These are phyloP conservation scores for Hippophae gyantsensis DNA, from an alignment of 306 rosid genomes.

Conservation along the genomic window DNA sequence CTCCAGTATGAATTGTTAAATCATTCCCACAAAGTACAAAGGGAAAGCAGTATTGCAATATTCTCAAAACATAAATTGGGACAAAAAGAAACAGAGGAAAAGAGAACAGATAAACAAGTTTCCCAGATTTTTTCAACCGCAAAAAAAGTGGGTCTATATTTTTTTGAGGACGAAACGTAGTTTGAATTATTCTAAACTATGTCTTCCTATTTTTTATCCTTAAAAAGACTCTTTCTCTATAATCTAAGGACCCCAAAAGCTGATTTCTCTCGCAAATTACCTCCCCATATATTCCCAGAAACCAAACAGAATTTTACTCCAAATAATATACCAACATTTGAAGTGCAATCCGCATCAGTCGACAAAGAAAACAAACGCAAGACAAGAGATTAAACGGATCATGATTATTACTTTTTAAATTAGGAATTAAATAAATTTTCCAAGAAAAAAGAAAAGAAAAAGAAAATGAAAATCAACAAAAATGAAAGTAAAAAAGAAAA, in stretches of 20 bases:
- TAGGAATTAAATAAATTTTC: too few relatives aligned
- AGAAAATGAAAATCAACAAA: too few relatives aligned
- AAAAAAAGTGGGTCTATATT: constrained; percentile 33
- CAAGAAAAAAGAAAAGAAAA: too few relatives aligned
- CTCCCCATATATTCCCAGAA: constrained; percentile 20
- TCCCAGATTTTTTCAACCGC: constrained; percentile 25
- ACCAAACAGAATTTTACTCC: constrained; percentile 12
- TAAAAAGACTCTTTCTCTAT: constrained; percentile 38
- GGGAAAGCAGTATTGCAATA: constrained; percentile 10
- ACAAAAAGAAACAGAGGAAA: constrained; percentile 16
- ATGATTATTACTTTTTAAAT: background rate
- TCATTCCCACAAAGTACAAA: constrained; percentile 9
- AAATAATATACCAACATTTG: background rate
- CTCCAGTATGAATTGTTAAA: constrained; percentile 8
- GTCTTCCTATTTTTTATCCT: constrained; percentile 15
- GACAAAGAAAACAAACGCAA: background rate
- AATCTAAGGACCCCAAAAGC: constrained; percentile 38
- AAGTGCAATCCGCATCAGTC: constrained; percentile 2
- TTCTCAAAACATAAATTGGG: constrained; percentile 16
- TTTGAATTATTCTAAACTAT: constrained; percentile 56
- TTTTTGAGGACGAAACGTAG: constrained; percentile 15
- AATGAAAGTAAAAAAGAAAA: too few relatives aligned
- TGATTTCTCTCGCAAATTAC: constrained; percentile 19
- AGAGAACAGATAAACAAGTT: constrained; percentile 23
- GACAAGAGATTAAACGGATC: background rate